A percentile compares a stretch with the other conserved stretches of the same genome.
These are phyloP conservation scores for Aegilops tauschii DNA, from an alignment of 176 grass and related monocot species.

Conservation along the genomic window DNA sequence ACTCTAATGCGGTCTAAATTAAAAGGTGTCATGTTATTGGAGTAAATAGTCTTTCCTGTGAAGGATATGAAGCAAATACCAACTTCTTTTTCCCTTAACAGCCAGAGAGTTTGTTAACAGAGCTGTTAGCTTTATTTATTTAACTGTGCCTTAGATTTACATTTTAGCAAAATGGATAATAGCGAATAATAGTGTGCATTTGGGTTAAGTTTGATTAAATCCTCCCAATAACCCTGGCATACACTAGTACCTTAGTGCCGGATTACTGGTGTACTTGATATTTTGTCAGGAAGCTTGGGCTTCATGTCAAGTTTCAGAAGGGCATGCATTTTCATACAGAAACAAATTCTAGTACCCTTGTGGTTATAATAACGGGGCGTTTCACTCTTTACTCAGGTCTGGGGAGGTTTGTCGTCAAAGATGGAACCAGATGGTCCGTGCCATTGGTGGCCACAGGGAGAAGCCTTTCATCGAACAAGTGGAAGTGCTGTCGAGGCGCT, in stretches of 20 bases:
- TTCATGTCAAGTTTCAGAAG: not conserved
- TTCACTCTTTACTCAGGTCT: constrained; percentile 34
- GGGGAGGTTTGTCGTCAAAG: constrained; percentile 61
- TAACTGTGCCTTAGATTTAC: not conserved
- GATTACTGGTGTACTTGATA: not conserved
- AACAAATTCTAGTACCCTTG: not conserved
- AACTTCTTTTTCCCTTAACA: not conserved
- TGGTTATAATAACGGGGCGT: not conserved
- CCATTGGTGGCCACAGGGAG: constrained; percentile 49
- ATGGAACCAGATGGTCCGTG: constrained; percentile 75
- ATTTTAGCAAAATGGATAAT: not conserved
- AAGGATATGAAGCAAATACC: not conserved
- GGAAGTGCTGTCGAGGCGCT: constrained; percentile 53
- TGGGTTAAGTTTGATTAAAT: not conserved
- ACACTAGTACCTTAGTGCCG: not conserved
- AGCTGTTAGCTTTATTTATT: not conserved
- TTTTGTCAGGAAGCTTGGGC: not conserved
- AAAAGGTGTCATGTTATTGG: not conserved
- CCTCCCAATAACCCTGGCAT: not conserved
- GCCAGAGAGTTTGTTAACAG: not conserved
- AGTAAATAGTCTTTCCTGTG: not conserved
- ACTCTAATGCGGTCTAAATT: not conserved
- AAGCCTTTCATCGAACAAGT: constrained; percentile 77
- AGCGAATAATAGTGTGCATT: not conserved
- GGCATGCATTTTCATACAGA: not conserved